These are phyloP conservation scores for Heterobasidion irregulare DNA, from an alignment of 1,284 basidiomycete genomes.

Conservation along the genomic window DNA sequence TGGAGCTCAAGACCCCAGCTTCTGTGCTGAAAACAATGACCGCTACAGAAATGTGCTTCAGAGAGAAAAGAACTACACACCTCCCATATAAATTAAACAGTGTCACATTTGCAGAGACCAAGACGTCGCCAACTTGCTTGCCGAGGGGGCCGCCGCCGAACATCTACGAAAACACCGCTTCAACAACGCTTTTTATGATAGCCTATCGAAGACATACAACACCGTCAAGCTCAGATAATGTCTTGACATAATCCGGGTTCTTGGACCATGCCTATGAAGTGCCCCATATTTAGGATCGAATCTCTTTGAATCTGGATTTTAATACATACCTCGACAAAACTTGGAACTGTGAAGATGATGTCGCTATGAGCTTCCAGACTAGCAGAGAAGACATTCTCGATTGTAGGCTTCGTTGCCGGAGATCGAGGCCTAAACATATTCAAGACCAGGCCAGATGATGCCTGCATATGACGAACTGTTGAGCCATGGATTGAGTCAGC, in stretches of 20 bases:
- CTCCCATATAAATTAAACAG: slow-evolving; percentile 10
- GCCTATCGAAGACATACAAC: slow-evolving; percentile 6
- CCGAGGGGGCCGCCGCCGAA: slow-evolving; percentile 14
- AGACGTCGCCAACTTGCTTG: slow-evolving; percentile 10
- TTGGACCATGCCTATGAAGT: not conserved
- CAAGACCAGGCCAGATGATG: not conserved
- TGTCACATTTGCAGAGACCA: slow-evolving; percentile 8
- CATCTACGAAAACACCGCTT: slow-evolving; percentile 3
- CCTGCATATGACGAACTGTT: not conserved
- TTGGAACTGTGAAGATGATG: not conserved
- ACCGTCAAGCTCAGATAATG: slow-evolving; percentile 5
- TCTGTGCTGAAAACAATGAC: slow-evolving; percentile 1
- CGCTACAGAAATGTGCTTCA: not conserved
- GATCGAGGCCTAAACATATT: not conserved
- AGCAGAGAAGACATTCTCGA: slow-evolving; percentile 10
- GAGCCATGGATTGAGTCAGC: not conserved
- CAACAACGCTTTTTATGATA: not conserved
- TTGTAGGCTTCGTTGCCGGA: not conserved
- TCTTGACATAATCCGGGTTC: not conserved
- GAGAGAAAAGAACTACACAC: slow-evolving; percentile 3
- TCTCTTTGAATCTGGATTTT: not conserved
- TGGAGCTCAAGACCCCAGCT: slow-evolving; percentile 1
- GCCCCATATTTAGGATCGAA: not conserved
- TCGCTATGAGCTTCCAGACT: not conserved
- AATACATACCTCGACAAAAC: not conserved